Evolutionary conservation across 2,329 filamentous ascomycete genomes (phyloP).

Genomic region (Pezicula carpinea): DNA sequence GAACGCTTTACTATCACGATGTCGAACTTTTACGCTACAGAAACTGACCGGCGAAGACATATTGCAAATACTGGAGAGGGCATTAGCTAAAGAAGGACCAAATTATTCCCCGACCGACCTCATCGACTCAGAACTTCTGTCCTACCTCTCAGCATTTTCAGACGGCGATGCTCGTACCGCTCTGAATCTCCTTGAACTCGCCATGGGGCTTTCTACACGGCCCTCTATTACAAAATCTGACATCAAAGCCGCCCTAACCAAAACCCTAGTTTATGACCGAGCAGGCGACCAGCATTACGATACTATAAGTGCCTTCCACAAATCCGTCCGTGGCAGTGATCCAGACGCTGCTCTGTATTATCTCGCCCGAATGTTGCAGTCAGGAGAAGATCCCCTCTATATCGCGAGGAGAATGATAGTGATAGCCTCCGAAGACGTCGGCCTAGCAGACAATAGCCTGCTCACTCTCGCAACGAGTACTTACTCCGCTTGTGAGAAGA

Average conservation of each 20-base stretch:
- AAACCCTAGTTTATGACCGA: slow-evolving; percentile 91
- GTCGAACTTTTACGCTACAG: slow-evolving; percentile 81
- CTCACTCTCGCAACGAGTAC: slow-evolving; percentile 80
- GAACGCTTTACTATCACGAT: slow-evolving; percentile 79
- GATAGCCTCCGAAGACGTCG: slow-evolving; percentile 90
- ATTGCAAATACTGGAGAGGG: slow-evolving; percentile 68
- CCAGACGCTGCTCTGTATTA: slow-evolving; percentile 91
- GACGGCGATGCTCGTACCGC: slow-evolving; percentile 93
- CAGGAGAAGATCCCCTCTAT: slow-evolving; percentile 88
- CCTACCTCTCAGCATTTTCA: slow-evolving; percentile 78
- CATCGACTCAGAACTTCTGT: slow-evolving; percentile 71
- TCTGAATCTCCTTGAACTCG: slow-evolving; percentile 86
- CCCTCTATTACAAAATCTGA: slow-evolving; percentile 65
- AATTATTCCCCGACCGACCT: slow-evolving; percentile 43
- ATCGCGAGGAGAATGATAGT: slow-evolving; percentile 91
- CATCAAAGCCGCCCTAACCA: slow-evolving; percentile 80
- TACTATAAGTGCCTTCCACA: slow-evolving; percentile 95
- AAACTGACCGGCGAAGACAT: slow-evolving; percentile 72
- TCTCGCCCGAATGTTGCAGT: slow-evolving; percentile 90
- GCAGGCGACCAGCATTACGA: slow-evolving; percentile 97
- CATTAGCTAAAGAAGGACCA: slow-evolving; percentile 56
- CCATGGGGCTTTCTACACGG: slow-evolving; percentile 68
- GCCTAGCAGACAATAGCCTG: slow-evolving; percentile 80
- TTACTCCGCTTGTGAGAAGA: slow-evolving; percentile 84
- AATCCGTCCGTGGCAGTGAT: slow-evolving; percentile 84